Percentiles rank a stretch among this genome's conserved stretches.
These are phyloP conservation scores for Ramaria rubella DNA, from an alignment of 768 basidiomycete genomes.

Conservation along the genomic window DNA sequence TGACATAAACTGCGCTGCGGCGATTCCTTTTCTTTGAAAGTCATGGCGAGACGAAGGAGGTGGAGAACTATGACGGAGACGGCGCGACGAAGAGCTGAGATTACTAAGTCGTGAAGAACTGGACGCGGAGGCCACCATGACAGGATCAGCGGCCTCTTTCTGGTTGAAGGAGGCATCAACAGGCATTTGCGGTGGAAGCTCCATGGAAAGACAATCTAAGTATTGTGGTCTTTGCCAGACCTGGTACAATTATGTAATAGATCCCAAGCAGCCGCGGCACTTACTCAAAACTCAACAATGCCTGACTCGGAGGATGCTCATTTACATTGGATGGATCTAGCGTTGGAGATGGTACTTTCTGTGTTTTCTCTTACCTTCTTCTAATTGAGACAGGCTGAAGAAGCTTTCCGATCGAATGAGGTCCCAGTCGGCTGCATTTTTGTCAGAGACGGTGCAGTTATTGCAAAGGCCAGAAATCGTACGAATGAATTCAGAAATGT, in stretches of 20 bases:
- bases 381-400: conserved; percentile 53
- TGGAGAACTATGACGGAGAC: background rate
- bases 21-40: background rate
- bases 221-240: too few species aligned
- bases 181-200: background rate
- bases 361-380: conserved; percentile 26
- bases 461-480: conserved; percentile 85
- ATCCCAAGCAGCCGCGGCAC: background rate
- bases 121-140: background rate
- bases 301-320: conserved; percentile 24
- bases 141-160: too few species aligned
- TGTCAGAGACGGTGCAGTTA: conserved; percentile 65
- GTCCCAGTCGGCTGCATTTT: conserved; percentile 98
- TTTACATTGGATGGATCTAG: conserved; percentile 70
- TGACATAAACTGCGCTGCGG: background rate
- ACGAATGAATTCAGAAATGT: conserved; percentile 95
- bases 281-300: background rate
- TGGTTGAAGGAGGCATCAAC: too few species aligned
- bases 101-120: conserved; percentile 1
- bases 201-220: too few species aligned
- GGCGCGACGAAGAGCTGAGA: conserved; percentile 1
- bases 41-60: background rate
- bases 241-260: conserved; percentile 36
- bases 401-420: conserved; percentile 78
- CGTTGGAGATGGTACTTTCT: conserved; percentile 67